Evolutionary conservation across 768 basidiomycete species (phyloP).

Genomic region (Dictyophora rubrovolvata): DNA sequence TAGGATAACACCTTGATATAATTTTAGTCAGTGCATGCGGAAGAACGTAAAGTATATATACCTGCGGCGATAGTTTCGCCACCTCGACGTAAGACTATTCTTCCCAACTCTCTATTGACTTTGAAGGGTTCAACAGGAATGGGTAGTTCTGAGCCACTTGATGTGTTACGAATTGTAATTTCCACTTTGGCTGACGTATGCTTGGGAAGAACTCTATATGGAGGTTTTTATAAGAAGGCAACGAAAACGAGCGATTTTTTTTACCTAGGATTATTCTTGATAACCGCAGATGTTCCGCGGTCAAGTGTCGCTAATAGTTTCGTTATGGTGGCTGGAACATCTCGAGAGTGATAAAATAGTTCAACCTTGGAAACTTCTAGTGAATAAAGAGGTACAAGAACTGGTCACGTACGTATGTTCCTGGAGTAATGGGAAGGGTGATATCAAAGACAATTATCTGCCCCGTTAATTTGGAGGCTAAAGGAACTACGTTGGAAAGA

Average conservation of each 20-base stretch:
- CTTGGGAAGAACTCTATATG: constrained; percentile 71
- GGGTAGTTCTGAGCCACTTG: constrained; percentile 39
- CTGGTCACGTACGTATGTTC: constrained; percentile 55
- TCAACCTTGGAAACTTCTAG: constrained; percentile 50
- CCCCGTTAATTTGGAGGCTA: constrained; percentile 70
- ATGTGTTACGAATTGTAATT: constrained; percentile 56
- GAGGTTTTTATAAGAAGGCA: neutral
- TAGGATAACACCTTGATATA: neutral
- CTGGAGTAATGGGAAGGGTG: constrained; percentile 77
- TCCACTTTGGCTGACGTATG: constrained; percentile 77
- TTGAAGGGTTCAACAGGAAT: constrained; percentile 84
- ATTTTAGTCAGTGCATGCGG: neutral
- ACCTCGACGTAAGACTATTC: constrained; percentile 74
- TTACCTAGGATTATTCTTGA: constrained; percentile 76
- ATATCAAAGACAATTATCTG: constrained; percentile 93
- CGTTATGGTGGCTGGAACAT: constrained; percentile 81
- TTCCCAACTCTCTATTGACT: constrained; percentile 91
- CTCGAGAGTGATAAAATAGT: constrained; percentile 87
- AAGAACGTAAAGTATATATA: constrained; percentile 18
- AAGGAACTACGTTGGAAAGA: constrained; percentile 55
- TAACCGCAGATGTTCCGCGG: constrained; percentile 58
- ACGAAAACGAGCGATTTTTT: constrained; percentile 14
- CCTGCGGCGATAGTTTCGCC: constrained; percentile 96
- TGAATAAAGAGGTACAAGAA: neutral
- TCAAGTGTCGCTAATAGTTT: constrained; percentile 76